A percentile compares a stretch with the other conserved stretches of the same genome.
Evolutionary conservation across 1,284 basidiomycete species (phyloP).

Genomic region (Chalciporus piperatoides): DNA sequence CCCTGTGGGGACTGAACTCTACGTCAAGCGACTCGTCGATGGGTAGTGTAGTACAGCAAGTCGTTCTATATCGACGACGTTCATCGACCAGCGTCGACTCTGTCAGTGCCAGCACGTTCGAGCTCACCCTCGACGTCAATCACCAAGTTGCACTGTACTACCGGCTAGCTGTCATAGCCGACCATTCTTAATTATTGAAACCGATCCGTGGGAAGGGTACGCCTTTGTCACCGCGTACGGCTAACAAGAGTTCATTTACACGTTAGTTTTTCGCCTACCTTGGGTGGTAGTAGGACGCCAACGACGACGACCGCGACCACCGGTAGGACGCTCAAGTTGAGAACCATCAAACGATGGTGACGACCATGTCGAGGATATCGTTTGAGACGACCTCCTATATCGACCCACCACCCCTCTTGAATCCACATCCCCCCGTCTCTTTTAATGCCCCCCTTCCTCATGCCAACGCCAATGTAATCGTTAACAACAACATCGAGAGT

Average conservation of each 20-base stretch:
- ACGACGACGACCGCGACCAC: constrained; percentile 8
- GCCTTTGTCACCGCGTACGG: constrained; percentile 15
- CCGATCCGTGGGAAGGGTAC: constrained; percentile 20
- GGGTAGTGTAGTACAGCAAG: neutral
- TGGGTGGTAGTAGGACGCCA: constrained; percentile 9
- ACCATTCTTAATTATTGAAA: too few species aligned
- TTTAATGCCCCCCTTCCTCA: constrained; percentile 12
- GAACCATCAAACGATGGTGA: constrained; percentile 12
- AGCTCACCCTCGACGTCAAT: too few species aligned
- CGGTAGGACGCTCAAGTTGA: too few species aligned
- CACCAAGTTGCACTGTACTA: too few species aligned
- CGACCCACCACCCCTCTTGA: constrained; percentile 5
- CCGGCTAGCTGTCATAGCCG: too few species aligned
- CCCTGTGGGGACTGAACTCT: neutral
- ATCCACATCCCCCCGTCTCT: constrained; percentile 7
- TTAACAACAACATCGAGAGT: neutral
- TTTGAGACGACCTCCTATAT: constrained; percentile 14
- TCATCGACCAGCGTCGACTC: neutral
- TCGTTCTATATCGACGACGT: neutral
- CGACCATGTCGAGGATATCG: constrained; percentile 16
- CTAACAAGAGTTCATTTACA: constrained; percentile 11
- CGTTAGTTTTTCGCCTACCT: constrained; percentile 23
- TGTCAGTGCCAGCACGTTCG: neutral
- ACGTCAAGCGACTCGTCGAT: neutral
- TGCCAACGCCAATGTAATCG: constrained; percentile 4